A percentile compares a stretch with the other conserved stretches of the same genome.
phyloP scores from a whole-genome alignment of 129 eudicot species.

The Helichrysum umbraculigerum region DNA sequence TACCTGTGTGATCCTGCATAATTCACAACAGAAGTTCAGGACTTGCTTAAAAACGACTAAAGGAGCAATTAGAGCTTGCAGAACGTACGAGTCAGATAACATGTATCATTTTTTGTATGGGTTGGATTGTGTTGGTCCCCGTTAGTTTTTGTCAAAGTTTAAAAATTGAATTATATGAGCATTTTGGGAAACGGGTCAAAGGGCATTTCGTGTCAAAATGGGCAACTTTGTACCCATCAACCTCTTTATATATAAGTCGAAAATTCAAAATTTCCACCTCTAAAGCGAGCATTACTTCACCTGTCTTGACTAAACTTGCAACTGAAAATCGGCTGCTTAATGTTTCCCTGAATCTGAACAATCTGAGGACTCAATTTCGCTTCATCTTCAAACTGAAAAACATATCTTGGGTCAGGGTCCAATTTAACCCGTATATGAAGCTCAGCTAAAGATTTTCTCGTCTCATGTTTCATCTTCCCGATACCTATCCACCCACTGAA shows the following conservation, averaged over 20 bases:
- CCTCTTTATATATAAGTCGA: background rate
- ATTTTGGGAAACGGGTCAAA: background rate
- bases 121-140: background rate
- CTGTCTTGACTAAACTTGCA: slow-evolving; percentile 96
- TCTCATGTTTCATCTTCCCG: slow-evolving; percentile 68
- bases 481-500: slow-evolving; percentile 87
- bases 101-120: background rate
- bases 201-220: background rate
- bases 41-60: background rate
- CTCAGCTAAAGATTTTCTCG: slow-evolving; percentile 66
- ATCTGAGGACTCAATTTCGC: slow-evolving; percentile 83
- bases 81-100: background rate
- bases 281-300: slow-evolving; percentile 29
- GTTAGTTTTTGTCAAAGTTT: background rate
- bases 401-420: slow-evolving; percentile 95
- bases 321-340: slow-evolving; percentile 87
- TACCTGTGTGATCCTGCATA: slow-evolving; percentile 59
- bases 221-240: background rate
- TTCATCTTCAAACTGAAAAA: slow-evolving; percentile 83
- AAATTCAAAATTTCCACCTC: background rate
- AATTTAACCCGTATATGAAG: slow-evolving; percentile 72
- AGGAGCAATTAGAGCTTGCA: background rate
- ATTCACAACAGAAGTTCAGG: slow-evolving; percentile 3
- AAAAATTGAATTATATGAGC: background rate
- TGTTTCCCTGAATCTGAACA: slow-evolving; percentile 86